Percentiles rank a stretch among this genome's conserved stretches.
These are phyloP conservation scores for Ustilago nuda DNA, from an alignment of 1,284 basidiomycete genomes.

Conservation along the genomic window DNA sequence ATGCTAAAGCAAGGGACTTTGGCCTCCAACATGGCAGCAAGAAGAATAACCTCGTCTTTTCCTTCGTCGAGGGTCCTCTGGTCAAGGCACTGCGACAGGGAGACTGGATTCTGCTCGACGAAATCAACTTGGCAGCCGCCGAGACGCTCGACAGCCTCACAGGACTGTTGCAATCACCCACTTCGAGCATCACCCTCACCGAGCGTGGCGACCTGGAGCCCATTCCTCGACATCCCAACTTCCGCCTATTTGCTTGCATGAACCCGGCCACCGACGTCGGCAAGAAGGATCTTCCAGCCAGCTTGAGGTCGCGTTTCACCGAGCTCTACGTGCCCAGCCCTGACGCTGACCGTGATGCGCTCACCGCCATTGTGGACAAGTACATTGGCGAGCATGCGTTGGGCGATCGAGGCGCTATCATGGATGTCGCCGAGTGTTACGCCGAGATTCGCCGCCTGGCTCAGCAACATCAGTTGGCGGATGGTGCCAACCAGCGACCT, in stretches of 20 bases:
- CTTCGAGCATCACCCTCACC: slow-evolving; percentile 89
- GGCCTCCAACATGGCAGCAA: slow-evolving; percentile 71
- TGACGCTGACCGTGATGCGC: slow-evolving; percentile 89
- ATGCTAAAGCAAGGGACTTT: slow-evolving; percentile 81
- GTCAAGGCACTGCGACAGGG: slow-evolving; percentile 90
- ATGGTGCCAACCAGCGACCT: slow-evolving; percentile 93
- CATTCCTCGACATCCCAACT: slow-evolving; percentile 90
- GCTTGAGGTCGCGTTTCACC: slow-evolving; percentile 90
- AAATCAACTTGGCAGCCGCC: slow-evolving; percentile 92
- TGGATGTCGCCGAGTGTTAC: slow-evolving; percentile 94
- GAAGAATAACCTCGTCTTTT: slow-evolving; percentile 74
- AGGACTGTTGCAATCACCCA: slow-evolving; percentile 84
- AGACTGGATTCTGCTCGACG: slow-evolving; percentile 95
- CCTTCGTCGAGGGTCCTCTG: slow-evolving; percentile 94
- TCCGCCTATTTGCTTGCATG: slow-evolving; percentile 98
- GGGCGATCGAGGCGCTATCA: slow-evolving; percentile 86
- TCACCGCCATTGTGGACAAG: slow-evolving; percentile 86
- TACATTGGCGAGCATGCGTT: slow-evolving; percentile 88
- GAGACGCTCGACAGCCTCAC: slow-evolving; percentile 96
- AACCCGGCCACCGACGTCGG: slow-evolving; percentile 99
- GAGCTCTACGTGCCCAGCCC: slow-evolving; percentile 95
- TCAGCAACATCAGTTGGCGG: slow-evolving; percentile 84
- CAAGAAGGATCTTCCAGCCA: slow-evolving; percentile 93
- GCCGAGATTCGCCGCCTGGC: slow-evolving; percentile 83
- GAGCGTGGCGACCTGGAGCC: slow-evolving; percentile 93